Evolutionary conservation across 371 early-diverging fungal genomes (phyloP).

Genomic region (Apophysomyces trapeziformis): DNA sequence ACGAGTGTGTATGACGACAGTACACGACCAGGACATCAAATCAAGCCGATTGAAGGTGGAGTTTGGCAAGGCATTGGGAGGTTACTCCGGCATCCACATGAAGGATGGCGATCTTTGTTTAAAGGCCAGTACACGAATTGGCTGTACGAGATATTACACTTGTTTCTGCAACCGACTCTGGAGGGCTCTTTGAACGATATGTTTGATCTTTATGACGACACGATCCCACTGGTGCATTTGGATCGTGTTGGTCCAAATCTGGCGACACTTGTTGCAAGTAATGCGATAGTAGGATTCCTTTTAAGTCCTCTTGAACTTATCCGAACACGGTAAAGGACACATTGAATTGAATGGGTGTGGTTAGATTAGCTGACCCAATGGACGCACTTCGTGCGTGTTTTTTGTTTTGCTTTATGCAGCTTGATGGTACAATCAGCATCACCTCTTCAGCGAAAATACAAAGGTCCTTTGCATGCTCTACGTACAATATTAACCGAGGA

Average conservation of each 20-base stretch:
- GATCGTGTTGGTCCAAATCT: constrained; percentile 70
- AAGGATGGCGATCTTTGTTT: constrained; percentile 68
- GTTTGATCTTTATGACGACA: constrained; percentile 80
- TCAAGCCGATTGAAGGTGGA: constrained; percentile 63
- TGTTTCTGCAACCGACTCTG: constrained; percentile 79
- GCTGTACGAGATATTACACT: constrained; percentile 72
- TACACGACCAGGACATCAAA: constrained; percentile 64
- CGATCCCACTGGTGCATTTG: constrained; percentile 73
- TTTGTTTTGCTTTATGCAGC: constrained; percentile 19
- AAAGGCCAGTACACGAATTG: constrained; percentile 80
- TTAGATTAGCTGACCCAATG: not conserved
- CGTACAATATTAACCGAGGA: constrained; percentile 78
- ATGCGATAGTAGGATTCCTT: constrained; percentile 70
- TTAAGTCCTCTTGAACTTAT: constrained; percentile 84
- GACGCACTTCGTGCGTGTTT: not conserved
- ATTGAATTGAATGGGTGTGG: not conserved
- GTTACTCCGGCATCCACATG: constrained; percentile 63
- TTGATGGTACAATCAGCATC: constrained; percentile 76
- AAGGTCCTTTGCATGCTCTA: constrained; percentile 75
- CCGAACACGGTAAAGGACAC: constrained; percentile 64
- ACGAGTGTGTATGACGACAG: constrained; percentile 61
- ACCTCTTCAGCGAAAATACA: constrained; percentile 78
- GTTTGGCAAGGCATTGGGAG: constrained; percentile 60
- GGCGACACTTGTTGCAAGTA: constrained; percentile 71
- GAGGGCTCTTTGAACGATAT: constrained; percentile 78